Evolutionary conservation across 1,139 yeast species (phyloP).

Genomic region (Arxiozyma heterogenica): DNA sequence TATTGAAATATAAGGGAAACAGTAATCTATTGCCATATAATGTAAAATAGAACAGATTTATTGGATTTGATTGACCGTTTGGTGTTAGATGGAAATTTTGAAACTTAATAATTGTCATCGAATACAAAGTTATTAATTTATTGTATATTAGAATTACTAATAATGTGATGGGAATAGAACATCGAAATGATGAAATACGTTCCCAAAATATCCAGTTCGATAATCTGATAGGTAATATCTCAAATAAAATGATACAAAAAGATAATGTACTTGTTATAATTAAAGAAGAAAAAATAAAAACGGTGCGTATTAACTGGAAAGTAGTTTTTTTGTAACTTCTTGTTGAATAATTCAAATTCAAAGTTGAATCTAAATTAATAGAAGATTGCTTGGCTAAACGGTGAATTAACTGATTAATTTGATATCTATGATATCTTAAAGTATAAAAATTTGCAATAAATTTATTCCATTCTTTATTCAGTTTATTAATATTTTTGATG

Average conservation of each 20-base stretch:
- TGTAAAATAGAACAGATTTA: slow-evolving; percentile 27
- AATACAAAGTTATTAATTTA: slow-evolving; percentile 25
- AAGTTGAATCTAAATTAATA: neutral
- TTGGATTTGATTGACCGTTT: slow-evolving; percentile 29
- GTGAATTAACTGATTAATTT: slow-evolving; percentile 25
- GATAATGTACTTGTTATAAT: neutral
- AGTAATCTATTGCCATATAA: slow-evolving; percentile 28
- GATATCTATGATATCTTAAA: slow-evolving; percentile 21
- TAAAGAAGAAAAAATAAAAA: neutral
- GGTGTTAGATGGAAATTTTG: slow-evolving; percentile 27
- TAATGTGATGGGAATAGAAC: slow-evolving; percentile 11
- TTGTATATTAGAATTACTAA: slow-evolving; percentile 23
- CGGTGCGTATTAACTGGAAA: neutral
- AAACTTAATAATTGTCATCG: slow-evolving; percentile 29
- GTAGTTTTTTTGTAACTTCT: neutral
- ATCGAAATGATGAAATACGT: neutral
- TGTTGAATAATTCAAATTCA: neutral
- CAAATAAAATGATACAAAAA: neutral
- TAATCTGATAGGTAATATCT: neutral
- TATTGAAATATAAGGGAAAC: slow-evolving; percentile 29
- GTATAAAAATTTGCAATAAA: slow-evolving; percentile 27
- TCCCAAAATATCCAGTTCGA: neutral
- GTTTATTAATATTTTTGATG: slow-evolving; percentile 11
- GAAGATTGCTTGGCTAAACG: slow-evolving; percentile 13
- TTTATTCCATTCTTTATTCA: slow-evolving; percentile 24